Evolutionary conservation across 345 rosid genomes (phyloP).

Genomic region (Lagerstroemia speciosa): DNA sequence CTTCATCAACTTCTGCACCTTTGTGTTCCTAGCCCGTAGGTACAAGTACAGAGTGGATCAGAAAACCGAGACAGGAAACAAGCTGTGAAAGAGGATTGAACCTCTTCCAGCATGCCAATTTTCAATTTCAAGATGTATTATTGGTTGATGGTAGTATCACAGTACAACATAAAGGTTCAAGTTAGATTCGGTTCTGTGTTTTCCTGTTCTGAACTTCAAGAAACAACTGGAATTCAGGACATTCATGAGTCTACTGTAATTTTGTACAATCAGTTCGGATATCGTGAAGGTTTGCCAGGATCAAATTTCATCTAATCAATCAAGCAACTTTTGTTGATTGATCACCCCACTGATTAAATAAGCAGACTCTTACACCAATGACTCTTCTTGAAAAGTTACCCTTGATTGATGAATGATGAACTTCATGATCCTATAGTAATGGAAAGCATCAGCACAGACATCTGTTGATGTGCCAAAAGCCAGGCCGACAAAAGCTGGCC

Average conservation of each 20-base stretch:
- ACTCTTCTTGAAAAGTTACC: neutral
- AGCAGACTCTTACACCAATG: too few relatives aligned
- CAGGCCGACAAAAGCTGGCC: neutral
- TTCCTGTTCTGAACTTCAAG: neutral
- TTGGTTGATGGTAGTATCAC: neutral
- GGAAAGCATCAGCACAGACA: neutral
- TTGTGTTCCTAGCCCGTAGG: constrained; percentile 49
- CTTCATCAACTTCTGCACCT: constrained; percentile 52
- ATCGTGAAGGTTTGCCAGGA: neutral
- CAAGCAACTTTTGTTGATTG: neutral
- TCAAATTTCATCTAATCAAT: neutral
- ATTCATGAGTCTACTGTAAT: neutral
- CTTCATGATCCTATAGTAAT: neutral
- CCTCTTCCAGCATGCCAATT: neutral
- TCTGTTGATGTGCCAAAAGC: neutral
- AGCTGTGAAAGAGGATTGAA: neutral
- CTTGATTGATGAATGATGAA: neutral
- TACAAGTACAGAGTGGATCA: constrained; percentile 57
- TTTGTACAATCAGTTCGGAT: neutral
- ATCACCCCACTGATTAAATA: neutral
- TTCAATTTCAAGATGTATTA: neutral
- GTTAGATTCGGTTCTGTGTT: neutral
- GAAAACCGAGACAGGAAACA: constrained; percentile 14
- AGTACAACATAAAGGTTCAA: neutral
- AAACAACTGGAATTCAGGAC: neutral